Percentiles rank a stretch among this genome's conserved stretches.
Evolutionary conservation across 306 rosid genomes (phyloP).

Genomic region (Lotus japonicus): DNA sequence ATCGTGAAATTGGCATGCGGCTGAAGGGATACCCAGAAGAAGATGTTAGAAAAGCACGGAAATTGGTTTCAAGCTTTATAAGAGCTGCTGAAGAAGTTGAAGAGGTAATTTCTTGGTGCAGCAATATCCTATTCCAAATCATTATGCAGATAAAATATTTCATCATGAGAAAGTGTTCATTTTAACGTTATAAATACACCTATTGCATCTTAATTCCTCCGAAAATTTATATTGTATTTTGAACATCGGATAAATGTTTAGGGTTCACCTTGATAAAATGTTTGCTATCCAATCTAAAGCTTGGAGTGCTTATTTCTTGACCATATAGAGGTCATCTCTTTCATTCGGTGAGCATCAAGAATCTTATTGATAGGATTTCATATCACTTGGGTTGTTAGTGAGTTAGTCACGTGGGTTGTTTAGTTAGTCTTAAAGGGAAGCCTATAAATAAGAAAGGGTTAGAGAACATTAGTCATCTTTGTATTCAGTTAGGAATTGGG

Average conservation of each 20-base stretch:
- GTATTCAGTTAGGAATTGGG: too few species aligned
- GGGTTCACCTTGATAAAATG: neutral
- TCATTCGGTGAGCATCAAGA: neutral
- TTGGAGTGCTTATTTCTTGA: neutral
- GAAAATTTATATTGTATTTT: neutral
- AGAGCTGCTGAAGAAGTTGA: conserved; percentile 89
- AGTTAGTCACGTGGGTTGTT: too few species aligned
- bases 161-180: neutral
- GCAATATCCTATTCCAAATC: neutral
- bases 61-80: conserved; percentile 67
- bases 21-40: conserved; percentile 79
- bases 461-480: too few species aligned
- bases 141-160: neutral
- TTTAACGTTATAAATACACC: neutral
- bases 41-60: conserved; percentile 68
- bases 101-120: conserved; percentile 48
- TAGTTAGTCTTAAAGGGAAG: too few species aligned
- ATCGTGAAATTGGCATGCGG: conserved; percentile 78
- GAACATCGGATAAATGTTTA: neutral
- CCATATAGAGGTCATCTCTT: neutral
- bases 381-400: too few species aligned
- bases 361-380: neutral
- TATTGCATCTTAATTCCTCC: neutral
- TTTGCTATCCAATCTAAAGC: neutral
- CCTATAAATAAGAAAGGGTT: too few species aligned